phyloP scores from a whole-genome alignment of 164 flowering plant genomes.

The Magnolia kwangsiensis region DNA sequence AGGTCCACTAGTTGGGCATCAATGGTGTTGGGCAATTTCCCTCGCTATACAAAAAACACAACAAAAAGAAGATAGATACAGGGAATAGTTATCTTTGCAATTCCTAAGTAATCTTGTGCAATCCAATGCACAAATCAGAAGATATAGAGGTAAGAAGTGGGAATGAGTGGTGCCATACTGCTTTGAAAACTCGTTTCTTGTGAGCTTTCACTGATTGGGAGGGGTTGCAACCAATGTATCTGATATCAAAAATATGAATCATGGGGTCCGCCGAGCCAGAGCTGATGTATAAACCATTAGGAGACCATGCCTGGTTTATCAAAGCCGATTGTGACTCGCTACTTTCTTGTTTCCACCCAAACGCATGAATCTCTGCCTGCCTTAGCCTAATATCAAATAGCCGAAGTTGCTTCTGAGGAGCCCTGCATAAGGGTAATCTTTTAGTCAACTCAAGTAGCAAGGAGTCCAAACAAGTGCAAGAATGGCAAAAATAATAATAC shows the following conservation, averaged over 20 bases:
- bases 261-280: conserved; percentile 91
- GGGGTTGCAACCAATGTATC: conserved; percentile 61
- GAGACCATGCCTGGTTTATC: conserved; percentile 94
- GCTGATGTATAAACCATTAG: conserved; percentile 73
- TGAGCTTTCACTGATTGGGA: conserved; percentile 85
- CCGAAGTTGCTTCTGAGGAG: conserved; percentile 75
- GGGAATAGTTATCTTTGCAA: neutral
- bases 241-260: conserved; percentile 84
- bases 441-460: neutral
- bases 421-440: conserved; percentile 36
- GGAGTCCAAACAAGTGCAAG: neutral
- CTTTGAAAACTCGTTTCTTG: conserved; percentile 88
- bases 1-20: too few species aligned
- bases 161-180: conserved; percentile 67
- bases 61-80: too few species aligned
- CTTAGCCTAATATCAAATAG: conserved; percentile 74
- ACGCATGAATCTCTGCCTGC: conserved; percentile 66
- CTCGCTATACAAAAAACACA: too few species aligned
- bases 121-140: conserved; percentile 77
- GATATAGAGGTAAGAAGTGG: conserved; percentile 90
- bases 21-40: too few species aligned
- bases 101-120: conserved; percentile 47
- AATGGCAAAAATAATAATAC: too few species aligned
- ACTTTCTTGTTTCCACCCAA: conserved; percentile 93
- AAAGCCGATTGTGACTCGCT: conserved; percentile 94